Conservation (phyloP, 495 filamentous ascomycete genomes). For the Chaetomium fimeti region DNA sequence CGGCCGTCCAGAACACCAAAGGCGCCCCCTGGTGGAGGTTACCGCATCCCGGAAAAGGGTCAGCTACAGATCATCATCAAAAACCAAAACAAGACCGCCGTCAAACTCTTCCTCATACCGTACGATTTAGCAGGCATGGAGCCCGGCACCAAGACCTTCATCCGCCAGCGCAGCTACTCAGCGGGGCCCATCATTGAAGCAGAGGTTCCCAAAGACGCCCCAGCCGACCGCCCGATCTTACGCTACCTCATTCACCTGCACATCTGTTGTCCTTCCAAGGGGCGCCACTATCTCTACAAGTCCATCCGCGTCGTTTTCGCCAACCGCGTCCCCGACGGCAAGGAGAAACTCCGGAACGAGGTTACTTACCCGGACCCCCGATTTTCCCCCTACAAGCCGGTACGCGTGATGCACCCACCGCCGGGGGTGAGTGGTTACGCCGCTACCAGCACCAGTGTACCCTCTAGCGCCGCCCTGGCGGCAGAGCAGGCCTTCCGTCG, state of each 20-base stretch:
- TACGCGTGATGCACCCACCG: constrained; percentile 47
- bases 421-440: constrained; percentile 1
- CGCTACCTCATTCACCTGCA: constrained; percentile 93
- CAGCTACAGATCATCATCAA: constrained; percentile 97
- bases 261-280: constrained; percentile 81
- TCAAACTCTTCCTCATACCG: constrained; percentile 91
- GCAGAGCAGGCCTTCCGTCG: constrained; percentile 58
- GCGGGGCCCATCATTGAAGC: constrained; percentile 76
- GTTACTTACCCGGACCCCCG: constrained; percentile 84
- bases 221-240: constrained; percentile 67
- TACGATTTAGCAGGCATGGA: constrained; percentile 98
- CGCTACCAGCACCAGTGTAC: constrained; percentile 22
- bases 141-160: constrained; percentile 90
- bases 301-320: constrained; percentile 94
- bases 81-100: constrained; percentile 93
- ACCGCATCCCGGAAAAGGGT: constrained; percentile 91
- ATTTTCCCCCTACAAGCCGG: constrained; percentile 80
- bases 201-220: constrained; percentile 33
- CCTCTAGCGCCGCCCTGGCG: constrained; percentile 43
- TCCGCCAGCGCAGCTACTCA: constrained; percentile 92
- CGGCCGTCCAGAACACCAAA: constrained; percentile 67
- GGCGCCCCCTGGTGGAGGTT: constrained; percentile 78
- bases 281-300: constrained; percentile 88
- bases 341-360: constrained; percentile 89
- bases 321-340: constrained; percentile 94